These are phyloP conservation scores for Leccinum pachyderme DNA, from an alignment of 1,284 basidiomycete species.

Conservation along the genomic window DNA sequence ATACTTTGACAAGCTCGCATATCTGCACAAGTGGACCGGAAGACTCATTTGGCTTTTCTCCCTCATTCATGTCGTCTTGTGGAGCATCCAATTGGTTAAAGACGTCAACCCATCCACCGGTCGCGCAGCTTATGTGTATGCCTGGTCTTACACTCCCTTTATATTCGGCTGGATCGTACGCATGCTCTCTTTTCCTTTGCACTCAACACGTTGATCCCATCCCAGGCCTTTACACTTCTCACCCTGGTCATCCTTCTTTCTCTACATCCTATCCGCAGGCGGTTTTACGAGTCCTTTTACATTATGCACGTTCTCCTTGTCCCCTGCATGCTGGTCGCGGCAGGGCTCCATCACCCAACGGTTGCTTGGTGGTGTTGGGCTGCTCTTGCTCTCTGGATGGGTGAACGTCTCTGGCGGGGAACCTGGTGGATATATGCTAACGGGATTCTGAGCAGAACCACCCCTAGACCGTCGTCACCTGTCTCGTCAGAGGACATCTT, in stretches of 20 bases:
- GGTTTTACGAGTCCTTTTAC: slow-evolving; percentile 79
- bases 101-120: slow-evolving; percentile 52
- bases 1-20: slow-evolving; percentile 75
- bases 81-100: slow-evolving; percentile 69
- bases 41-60: slow-evolving; percentile 74
- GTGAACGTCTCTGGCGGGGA: slow-evolving; percentile 62
- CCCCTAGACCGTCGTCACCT: background rate
- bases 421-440: slow-evolving; percentile 67
- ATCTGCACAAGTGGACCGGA: slow-evolving; percentile 73
- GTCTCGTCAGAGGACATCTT: slow-evolving; percentile 8
- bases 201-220: slow-evolving; percentile 13
- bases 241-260: slow-evolving; percentile 68
- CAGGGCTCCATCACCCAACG: slow-evolving; percentile 69
- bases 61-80: slow-evolving; percentile 67
- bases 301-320: slow-evolving; percentile 66
- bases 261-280: slow-evolving; percentile 60
- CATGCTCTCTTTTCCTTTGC: slow-evolving; percentile 14
- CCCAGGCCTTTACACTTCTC: slow-evolving; percentile 67
- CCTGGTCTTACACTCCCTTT: slow-evolving; percentile 71
- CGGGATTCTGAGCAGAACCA: slow-evolving; percentile 38
- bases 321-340: slow-evolving; percentile 58
- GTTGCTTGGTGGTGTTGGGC: slow-evolving; percentile 70
- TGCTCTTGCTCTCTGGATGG: slow-evolving; percentile 63
- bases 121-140: slow-evolving; percentile 57
- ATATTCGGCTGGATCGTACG: slow-evolving; percentile 72